Evolutionary conservation across 495 filamentous ascomycete species (phyloP).

Genomic region (Friedmanniomyces simplex): DNA sequence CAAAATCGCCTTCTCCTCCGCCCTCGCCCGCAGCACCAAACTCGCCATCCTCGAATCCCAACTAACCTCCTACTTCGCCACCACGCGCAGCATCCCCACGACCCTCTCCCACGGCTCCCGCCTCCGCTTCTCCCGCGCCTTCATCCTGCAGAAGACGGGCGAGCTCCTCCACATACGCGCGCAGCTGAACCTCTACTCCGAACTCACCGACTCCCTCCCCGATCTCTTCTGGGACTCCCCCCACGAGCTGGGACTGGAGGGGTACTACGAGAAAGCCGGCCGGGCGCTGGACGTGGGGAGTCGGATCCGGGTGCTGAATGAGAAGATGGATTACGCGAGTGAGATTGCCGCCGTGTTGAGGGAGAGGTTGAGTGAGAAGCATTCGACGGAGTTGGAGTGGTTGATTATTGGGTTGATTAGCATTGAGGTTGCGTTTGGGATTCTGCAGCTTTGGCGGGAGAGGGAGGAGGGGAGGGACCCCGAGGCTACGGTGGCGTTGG

Average conservation of each 20-base stretch:
- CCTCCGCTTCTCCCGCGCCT: slow-evolving; percentile 55
- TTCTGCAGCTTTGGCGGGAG: slow-evolving; percentile 51
- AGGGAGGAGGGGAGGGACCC: slow-evolving; percentile 35
- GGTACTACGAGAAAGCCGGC: slow-evolving; percentile 89
- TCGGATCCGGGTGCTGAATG: slow-evolving; percentile 82
- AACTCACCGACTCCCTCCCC: slow-evolving; percentile 87
- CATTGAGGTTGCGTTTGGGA: slow-evolving; percentile 72
- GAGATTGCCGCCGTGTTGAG: slow-evolving; percentile 87
- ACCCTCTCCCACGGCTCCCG: slow-evolving; percentile 43
- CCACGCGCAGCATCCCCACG: slow-evolving; percentile 66
- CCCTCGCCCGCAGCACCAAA: slow-evolving; percentile 90
- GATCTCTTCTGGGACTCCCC: slow-evolving; percentile 95
- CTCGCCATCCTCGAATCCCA: slow-evolving; percentile 83
- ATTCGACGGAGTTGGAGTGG: slow-evolving; percentile 84
- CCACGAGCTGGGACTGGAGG: slow-evolving; percentile 73
- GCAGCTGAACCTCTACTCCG: slow-evolving; percentile 92
- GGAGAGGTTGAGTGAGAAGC: slow-evolving; percentile 80
- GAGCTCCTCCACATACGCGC: slow-evolving; percentile 83
- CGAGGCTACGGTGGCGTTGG: slow-evolving; percentile 12
- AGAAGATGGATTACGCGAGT: slow-evolving; percentile 95
- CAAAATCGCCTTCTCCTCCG: slow-evolving; percentile 93
- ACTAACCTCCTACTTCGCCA: slow-evolving; percentile 73
- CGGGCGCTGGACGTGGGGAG: slow-evolving; percentile 84
- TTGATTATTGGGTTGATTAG: slow-evolving; percentile 91
- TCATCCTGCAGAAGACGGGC: slow-evolving; percentile 87